Base-by-base conservation (phyloP, 2,329 filamentous ascomycete species). In the Aureobasidium sp. region DNA sequence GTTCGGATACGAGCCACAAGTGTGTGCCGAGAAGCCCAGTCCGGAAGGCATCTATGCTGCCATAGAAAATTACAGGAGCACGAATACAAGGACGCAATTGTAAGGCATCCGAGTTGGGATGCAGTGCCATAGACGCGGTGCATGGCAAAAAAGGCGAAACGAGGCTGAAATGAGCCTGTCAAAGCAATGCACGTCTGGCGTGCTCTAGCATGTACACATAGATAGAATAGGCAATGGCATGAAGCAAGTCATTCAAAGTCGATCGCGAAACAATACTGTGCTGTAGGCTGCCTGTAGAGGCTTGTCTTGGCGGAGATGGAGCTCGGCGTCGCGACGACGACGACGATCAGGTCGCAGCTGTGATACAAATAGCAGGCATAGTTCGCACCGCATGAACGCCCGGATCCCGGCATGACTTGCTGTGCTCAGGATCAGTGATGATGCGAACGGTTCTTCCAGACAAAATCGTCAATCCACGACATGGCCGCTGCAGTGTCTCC, bases 11-110 rank as follows among this genome's bases (percentile, higher is more conserved):
- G 79, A 84, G 66, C 84, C 89, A 0, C 85, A 93, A 69, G 87
- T 89, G n/a, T 95, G 88, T 72, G 89, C 94, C 1, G 83, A 83
- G 67, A 86, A 80, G 67, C 94, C 94, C 1, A 95, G 84, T 70
- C 89, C 92, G 0, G 85, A 93, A 68, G 92, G 92, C 0, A 76
- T 97, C 38, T 50, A 25, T 25, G 50, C 40, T 35, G 60, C 50
- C 15, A 57, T 61, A 33, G 50, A 54, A 23, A 29, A 27, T 15
- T 60, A 60, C 31, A 38, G 57, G 27, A 45, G 21, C 31, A 57
- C 53, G 23, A 57, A 57, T 31, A 31, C 35, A 23, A 31, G 23
- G 38, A 55, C 38, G 25, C 51, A 55, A 43, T 10, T 43, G 11
- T 55, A 43, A 55, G 25, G 51, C 51, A n/a, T 17, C 35, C 21